Conservation (phyloP, 129 eudicot species). For the Smallanthus sonchifolius region DNA sequence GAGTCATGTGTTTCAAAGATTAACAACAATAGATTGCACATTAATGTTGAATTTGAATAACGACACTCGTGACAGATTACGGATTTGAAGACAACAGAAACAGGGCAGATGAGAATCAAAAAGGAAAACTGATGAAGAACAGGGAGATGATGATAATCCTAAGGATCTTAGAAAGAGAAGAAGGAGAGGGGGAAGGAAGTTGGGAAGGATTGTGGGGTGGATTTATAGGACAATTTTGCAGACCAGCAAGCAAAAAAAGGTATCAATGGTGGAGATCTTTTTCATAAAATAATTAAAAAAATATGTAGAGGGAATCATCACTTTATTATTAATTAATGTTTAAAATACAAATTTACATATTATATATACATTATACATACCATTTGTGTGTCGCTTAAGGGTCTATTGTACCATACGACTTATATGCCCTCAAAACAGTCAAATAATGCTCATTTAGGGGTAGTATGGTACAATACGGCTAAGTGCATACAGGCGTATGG, state of each 20-base stretch:
- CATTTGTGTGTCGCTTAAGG: no score
- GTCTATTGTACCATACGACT: no score
- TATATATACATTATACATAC: no score
- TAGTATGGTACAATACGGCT: no score
- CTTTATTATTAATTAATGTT: not conserved
- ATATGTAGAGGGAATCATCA: not conserved
- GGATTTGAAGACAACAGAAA: not conserved
- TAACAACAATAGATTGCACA: slow-evolving; percentile 52
- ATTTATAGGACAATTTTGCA: slow-evolving; percentile 51
- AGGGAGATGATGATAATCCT: not conserved
- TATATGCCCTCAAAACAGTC: no score
- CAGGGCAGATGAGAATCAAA: not conserved
- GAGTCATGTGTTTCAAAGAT: slow-evolving; percentile 90
- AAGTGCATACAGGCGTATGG: no score
- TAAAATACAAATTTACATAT: not conserved
- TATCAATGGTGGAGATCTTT: slow-evolving; percentile 17
- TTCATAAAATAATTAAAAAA: slow-evolving; percentile 1
- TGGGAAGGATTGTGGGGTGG: slow-evolving; percentile 34
- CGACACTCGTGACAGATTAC: not conserved
- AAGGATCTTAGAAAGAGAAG: slow-evolving; percentile 29
- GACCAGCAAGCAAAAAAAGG: slow-evolving; percentile 29
- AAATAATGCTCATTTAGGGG: no score
- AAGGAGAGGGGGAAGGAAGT: slow-evolving; percentile 46
- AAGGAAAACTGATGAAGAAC: slow-evolving; percentile 1
- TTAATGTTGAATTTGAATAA: slow-evolving; percentile 34